Evolutionary conservation across 805 yeast species (phyloP).

Genomic region (Candida germanica): DNA sequence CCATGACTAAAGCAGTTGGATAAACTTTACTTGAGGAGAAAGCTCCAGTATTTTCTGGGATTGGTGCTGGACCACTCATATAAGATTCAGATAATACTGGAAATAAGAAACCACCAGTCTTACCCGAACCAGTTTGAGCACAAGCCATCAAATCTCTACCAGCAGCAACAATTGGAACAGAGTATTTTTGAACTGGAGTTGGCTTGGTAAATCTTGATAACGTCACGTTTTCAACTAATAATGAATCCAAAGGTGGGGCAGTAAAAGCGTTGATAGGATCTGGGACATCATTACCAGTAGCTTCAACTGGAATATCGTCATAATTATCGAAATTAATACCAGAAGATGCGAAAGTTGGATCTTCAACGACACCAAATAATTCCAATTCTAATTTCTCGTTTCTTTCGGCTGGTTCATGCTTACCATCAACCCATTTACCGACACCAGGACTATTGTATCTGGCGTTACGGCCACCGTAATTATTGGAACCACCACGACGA

Average conservation of each 20-base stretch:
- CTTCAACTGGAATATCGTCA: conserved; percentile 98
- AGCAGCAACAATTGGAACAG: conserved; percentile 84
- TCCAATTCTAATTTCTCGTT: conserved; percentile 72
- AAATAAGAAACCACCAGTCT: conserved; percentile 99
- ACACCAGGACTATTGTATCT: conserved; percentile 47
- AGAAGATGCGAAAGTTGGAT: conserved; percentile 75
- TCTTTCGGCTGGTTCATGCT: conserved; percentile 76
- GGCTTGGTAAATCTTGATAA: conserved; percentile 92
- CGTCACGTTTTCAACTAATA: conserved; percentile 81
- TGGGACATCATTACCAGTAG: conserved; percentile 91
- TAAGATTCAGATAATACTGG: conserved; percentile 93
- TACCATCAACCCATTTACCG: conserved; percentile 85
- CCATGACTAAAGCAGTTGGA: conserved; percentile 94
- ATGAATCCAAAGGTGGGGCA: conserved; percentile 84
- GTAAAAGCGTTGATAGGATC: conserved; percentile 88
- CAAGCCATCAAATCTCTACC: conserved; percentile 96
- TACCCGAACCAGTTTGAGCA: conserved; percentile 99
- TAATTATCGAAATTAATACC: conserved; percentile 99
- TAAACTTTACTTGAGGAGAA: conserved; percentile 73
- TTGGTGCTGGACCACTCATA: conserved; percentile 77
- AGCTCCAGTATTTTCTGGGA: conserved; percentile 45
- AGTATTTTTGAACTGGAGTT: conserved; percentile 94
- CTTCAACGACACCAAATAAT: conserved; percentile 79
- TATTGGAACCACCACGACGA: conserved; percentile 17
- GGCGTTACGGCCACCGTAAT: conserved; percentile 27